Conservation (phyloP, 805 yeast species). For the Myxozyma monticola region DNA sequence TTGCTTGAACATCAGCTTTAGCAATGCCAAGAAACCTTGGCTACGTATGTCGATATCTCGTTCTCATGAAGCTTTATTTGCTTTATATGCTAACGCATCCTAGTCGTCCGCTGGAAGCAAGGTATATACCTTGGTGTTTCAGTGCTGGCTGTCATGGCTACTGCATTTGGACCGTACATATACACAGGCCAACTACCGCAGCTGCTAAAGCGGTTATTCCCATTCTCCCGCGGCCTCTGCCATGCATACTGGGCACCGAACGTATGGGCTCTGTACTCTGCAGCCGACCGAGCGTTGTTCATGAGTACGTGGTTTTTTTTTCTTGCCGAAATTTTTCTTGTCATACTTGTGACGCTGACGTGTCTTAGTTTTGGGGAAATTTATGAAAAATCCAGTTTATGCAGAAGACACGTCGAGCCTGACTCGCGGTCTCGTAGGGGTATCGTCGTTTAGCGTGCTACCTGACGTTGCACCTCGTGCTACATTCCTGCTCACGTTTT, state of each 20-base stretch:
- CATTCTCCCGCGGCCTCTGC: slow-evolving; percentile 90
- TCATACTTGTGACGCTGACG: too few species aligned
- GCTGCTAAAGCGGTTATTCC: slow-evolving; percentile 72
- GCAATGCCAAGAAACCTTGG: slow-evolving; percentile 3
- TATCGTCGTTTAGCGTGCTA: slow-evolving; percentile 74
- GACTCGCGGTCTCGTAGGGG: slow-evolving; percentile 91
- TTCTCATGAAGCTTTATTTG: not conserved
- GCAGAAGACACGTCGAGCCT: slow-evolving; percentile 13
- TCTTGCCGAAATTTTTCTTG: not conserved
- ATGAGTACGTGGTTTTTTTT: slow-evolving; percentile 3
- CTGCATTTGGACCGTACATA: slow-evolving; percentile 79
- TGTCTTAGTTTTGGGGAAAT: slow-evolving; percentile 8
- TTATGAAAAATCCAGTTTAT: slow-evolving; percentile 10
- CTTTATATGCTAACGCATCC: slow-evolving; percentile 9
- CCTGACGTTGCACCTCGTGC: slow-evolving; percentile 77
- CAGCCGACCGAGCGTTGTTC: slow-evolving; percentile 66
- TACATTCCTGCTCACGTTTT: slow-evolving; percentile 78
- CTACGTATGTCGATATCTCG: not conserved
- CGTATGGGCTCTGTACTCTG: slow-evolving; percentile 92
- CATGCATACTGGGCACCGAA: slow-evolving; percentile 99
- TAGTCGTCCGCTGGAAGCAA: slow-evolving; percentile 37
- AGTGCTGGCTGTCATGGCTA: slow-evolving; percentile 59
- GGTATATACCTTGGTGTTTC: slow-evolving; percentile 63
- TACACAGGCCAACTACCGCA: slow-evolving; percentile 62
- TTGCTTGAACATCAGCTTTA: slow-evolving; percentile 46